Evolutionary conservation across 2,329 filamentous ascomycete species (phyloP).

Genomic region (Xylaria hypoxylon): DNA sequence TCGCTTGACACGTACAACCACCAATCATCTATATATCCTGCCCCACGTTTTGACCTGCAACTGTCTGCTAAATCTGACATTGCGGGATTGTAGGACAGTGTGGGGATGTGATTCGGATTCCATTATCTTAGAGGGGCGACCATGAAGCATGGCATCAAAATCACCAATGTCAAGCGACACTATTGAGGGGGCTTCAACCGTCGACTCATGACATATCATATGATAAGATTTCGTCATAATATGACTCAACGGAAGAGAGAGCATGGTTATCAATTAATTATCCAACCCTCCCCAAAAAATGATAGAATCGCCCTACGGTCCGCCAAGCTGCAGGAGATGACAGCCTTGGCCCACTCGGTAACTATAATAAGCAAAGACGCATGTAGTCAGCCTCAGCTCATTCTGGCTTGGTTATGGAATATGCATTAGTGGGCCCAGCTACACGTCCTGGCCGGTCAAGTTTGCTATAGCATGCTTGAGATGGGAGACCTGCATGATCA

Average conservation of each 20-base stretch:
- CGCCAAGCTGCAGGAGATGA: constrained; percentile 19
- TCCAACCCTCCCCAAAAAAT: neutral
- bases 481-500: constrained; percentile 26
- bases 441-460: constrained; percentile 5
- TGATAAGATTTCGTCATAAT: too few species aligned
- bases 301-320: constrained; percentile 11
- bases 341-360: neutral
- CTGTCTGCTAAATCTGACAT: neutral
- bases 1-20: neutral
- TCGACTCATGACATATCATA: constrained; percentile 1
- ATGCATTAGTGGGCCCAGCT: constrained; percentile 32
- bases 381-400: constrained; percentile 31
- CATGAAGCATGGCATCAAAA: neutral
- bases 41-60: constrained; percentile 24
- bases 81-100: neutral
- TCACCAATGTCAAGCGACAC: neutral
- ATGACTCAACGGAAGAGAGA: too few species aligned
- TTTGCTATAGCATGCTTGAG: neutral
- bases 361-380: constrained; percentile 32
- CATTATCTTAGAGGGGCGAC: too few species aligned
- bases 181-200: neutral
- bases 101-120: too few species aligned
- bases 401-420: constrained; percentile 6
- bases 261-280: neutral
- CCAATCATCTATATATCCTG: constrained; percentile 30